These are phyloP conservation scores for Phytophthora cactorum DNA, from an alignment of 352 stramenopile species.

Conservation along the genomic window DNA sequence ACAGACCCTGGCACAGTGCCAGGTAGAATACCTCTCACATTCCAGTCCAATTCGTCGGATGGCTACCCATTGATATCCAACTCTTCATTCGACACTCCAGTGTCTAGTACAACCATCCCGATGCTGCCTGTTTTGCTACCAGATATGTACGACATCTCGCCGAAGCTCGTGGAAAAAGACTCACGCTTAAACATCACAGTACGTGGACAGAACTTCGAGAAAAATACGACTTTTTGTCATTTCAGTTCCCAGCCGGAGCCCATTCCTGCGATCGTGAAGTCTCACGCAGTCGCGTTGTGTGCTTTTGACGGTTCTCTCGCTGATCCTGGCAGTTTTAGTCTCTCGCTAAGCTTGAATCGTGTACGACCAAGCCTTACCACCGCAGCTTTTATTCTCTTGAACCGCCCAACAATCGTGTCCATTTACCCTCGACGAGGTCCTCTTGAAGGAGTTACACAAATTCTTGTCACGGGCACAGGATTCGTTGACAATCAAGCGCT, in stretches of 20 bases:
- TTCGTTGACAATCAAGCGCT: slow-evolving; percentile 20
- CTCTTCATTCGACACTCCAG: background rate
- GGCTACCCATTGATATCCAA: background rate
- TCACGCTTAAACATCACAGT: slow-evolving; percentile 39
- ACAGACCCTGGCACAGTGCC: slow-evolving; percentile 16
- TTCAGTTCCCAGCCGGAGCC: slow-evolving; percentile 18
- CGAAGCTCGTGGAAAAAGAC: slow-evolving; percentile 23
- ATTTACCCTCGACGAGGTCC: slow-evolving; percentile 28
- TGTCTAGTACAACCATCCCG: background rate
- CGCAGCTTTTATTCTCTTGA: slow-evolving; percentile 18
- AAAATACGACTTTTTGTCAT: slow-evolving; percentile 35
- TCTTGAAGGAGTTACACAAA: slow-evolving; percentile 26
- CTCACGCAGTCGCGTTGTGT: slow-evolving; percentile 26
- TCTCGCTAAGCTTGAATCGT: slow-evolving; percentile 26
- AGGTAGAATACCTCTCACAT: slow-evolving; percentile 2
- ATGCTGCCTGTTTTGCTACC: background rate
- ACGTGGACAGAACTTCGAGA: slow-evolving; percentile 33
- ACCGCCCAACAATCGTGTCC: slow-evolving; percentile 19
- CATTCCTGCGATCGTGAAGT: slow-evolving; percentile 22
- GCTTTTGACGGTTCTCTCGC: slow-evolving; percentile 13
- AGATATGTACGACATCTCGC: slow-evolving; percentile 27
- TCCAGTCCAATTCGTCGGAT: background rate
- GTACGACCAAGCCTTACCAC: slow-evolving; percentile 9
- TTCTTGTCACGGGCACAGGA: slow-evolving; percentile 25
- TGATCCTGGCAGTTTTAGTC: slow-evolving; percentile 11